phyloP scores from a whole-genome alignment of 2,329 filamentous ascomycete species.

The Seiridium cupressi region DNA sequence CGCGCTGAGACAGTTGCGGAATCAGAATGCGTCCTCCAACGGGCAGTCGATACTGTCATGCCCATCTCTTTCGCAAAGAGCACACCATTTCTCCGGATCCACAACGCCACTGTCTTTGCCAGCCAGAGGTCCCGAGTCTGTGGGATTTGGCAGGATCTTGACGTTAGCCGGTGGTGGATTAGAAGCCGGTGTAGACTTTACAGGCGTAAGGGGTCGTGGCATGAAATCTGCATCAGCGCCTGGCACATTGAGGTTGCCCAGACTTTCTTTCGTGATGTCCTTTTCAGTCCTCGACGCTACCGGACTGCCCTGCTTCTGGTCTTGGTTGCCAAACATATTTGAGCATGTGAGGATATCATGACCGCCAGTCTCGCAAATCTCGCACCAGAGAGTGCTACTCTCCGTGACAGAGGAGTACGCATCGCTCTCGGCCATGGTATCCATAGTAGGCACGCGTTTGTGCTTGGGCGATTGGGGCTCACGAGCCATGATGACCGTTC shows the following conservation, averaged over 20 bases:
- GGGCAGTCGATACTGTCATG: constrained; percentile 96
- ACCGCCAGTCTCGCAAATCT: constrained; percentile 88
- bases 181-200: constrained; percentile 42
- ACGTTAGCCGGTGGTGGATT: constrained; percentile 36
- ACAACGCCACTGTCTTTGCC: constrained; percentile 77
- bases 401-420: constrained; percentile 69
- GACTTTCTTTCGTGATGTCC: constrained; percentile 35
- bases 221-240: constrained; percentile 40
- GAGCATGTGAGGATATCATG: constrained; percentile 95
- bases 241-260: constrained; percentile 37
- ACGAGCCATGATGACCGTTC: constrained; percentile 60
- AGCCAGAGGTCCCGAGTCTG: constrained; percentile 67
- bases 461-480: constrained; percentile 45
- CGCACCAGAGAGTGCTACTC: constrained; percentile 79
- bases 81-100: constrained; percentile 92
- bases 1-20: no score
- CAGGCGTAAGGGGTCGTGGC: constrained; percentile 55
- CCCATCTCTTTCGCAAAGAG: constrained; percentile 91
- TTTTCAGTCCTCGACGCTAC: constrained; percentile 25
- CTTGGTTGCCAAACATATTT: constrained; percentile 69
- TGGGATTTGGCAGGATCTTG: constrained; percentile 56
- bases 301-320: constrained; percentile 18
- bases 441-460: constrained; percentile 55
- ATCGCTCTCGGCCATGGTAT: constrained; percentile 71
- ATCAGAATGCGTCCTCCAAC: constrained; percentile 76